Conservation (phyloP, 768 basidiomycete species). For the Lentinula edodes region DNA sequence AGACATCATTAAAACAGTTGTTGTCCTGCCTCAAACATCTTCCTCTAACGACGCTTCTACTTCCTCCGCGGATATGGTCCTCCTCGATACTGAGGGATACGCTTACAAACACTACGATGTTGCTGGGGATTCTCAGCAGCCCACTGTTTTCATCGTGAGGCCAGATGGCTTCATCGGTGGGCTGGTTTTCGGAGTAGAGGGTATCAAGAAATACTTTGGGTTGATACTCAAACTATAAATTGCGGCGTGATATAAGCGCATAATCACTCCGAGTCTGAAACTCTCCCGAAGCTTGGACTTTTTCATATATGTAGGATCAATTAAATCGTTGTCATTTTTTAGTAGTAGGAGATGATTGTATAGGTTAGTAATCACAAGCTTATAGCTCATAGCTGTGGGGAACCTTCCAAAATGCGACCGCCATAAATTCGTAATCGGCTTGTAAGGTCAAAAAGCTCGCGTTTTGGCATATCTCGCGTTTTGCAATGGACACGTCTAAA, state of each 20-base stretch:
- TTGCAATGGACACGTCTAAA: too few species aligned
- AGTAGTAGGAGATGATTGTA: too few species aligned
- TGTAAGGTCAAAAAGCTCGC: too few species aligned
- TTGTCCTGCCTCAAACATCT: slow-evolving; percentile 17
- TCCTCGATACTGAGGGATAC: slow-evolving; percentile 31
- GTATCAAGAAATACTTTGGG: slow-evolving; percentile 28
- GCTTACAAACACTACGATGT: slow-evolving; percentile 31
- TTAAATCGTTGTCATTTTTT: too few species aligned
- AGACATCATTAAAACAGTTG: slow-evolving; percentile 19
- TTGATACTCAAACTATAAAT: slow-evolving; percentile 13
- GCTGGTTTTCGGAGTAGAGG: slow-evolving; percentile 24
- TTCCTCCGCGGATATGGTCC: slow-evolving; percentile 19
- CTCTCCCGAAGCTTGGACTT: too few species aligned
- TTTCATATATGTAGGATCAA: too few species aligned
- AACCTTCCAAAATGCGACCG: too few species aligned
- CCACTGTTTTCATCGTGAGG: slow-evolving; percentile 30
- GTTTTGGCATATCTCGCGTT: too few species aligned
- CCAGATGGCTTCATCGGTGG: slow-evolving; percentile 43
- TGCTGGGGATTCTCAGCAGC: slow-evolving; percentile 19
- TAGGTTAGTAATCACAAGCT: too few species aligned
- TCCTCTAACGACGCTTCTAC: slow-evolving; percentile 6
- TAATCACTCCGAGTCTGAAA: neutral
- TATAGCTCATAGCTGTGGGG: too few species aligned
- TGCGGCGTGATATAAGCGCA: neutral
- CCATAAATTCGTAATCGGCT: too few species aligned